Evolutionary conservation across 1,284 basidiomycete genomes (phyloP).

Genomic region (Athelia psychrophila): DNA sequence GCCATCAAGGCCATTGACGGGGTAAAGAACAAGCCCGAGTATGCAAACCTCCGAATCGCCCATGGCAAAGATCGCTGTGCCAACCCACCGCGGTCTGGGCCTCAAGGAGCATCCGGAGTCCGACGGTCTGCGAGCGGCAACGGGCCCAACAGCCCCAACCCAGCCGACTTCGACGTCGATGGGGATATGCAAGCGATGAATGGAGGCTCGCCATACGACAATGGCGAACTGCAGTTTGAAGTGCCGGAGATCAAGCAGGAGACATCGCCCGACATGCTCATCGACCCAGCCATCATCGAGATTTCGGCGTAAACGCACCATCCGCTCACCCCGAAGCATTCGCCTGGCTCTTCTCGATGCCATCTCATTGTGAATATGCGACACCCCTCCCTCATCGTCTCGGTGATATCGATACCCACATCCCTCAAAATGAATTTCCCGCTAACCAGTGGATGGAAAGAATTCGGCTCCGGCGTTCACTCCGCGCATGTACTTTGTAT

Average conservation of each 20-base stretch:
- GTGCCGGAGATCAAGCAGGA: conserved; percentile 14
- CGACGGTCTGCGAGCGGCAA: conserved; percentile 41
- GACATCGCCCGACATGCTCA: conserved; percentile 34
- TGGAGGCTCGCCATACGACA: not conserved
- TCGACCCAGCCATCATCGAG: conserved; percentile 8
- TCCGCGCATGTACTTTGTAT: conserved; percentile 8
- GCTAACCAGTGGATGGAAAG: conserved; percentile 38
- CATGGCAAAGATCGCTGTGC: conserved; percentile 96
- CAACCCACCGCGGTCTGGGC: conserved; percentile 80
- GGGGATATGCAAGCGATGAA: not conserved
- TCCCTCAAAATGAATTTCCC: not conserved
- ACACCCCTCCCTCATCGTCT: conserved; percentile 14
- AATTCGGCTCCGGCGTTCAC: conserved; percentile 33
- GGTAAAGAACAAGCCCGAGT: conserved; percentile 84
- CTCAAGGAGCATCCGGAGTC: conserved; percentile 56
- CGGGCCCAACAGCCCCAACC: conserved; percentile 17
- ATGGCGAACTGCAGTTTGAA: not conserved
- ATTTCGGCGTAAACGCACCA: not conserved
- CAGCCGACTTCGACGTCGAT: not conserved
- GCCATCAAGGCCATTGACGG: conserved; percentile 95
- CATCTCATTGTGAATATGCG: conserved; percentile 21
- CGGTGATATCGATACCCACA: conserved; percentile 3
- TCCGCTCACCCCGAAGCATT: not conserved
- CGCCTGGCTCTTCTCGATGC: conserved; percentile 19
- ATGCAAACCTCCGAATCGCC: conserved; percentile 78